phyloP scores from a whole-genome alignment of 108 stramenopile genomes.

The Nannochloropsis oceanica region DNA sequence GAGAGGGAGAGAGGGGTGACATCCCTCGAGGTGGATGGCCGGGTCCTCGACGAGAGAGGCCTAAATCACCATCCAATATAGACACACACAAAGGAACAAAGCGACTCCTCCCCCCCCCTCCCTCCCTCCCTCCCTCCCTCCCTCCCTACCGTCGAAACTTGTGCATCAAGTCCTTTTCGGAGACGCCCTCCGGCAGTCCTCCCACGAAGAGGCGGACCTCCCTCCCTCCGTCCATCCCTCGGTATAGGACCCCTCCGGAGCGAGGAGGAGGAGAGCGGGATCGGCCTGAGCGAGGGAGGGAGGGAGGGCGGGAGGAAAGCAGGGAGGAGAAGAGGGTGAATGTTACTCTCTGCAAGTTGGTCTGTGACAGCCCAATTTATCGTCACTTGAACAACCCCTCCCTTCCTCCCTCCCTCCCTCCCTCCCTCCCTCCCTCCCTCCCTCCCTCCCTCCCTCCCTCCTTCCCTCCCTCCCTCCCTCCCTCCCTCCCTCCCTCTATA shows the following conservation, averaged over 20 bases:
- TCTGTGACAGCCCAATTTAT: too few relatives aligned
- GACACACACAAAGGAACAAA: too few relatives aligned
- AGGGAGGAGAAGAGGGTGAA: neutral
- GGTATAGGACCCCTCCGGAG: neutral
- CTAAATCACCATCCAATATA: too few relatives aligned
- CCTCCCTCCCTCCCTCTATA: neutral
- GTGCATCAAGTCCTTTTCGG: neutral
- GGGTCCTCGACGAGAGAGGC: too few relatives aligned
- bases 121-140: neutral
- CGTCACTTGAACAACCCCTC: too few relatives aligned
- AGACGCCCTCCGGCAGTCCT: neutral
- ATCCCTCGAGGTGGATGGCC: too few relatives aligned
- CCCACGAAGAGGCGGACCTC: neutral
- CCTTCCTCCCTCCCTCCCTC: too few relatives aligned
- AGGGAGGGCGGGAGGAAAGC: too few relatives aligned
- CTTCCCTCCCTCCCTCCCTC: too few relatives aligned
- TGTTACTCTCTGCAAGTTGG: neutral
- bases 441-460: too few relatives aligned
- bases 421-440: too few relatives aligned
- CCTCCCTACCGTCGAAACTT: neutral
- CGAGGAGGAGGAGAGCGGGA: neutral
- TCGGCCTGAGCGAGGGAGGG: neutral
- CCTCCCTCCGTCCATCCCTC: neutral
- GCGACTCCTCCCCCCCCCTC: neutral
- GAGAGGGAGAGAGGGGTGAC: too few relatives aligned